Conservation (phyloP, 1,284 basidiomycete genomes). For the Cryptococcus depauperatus region DNA sequence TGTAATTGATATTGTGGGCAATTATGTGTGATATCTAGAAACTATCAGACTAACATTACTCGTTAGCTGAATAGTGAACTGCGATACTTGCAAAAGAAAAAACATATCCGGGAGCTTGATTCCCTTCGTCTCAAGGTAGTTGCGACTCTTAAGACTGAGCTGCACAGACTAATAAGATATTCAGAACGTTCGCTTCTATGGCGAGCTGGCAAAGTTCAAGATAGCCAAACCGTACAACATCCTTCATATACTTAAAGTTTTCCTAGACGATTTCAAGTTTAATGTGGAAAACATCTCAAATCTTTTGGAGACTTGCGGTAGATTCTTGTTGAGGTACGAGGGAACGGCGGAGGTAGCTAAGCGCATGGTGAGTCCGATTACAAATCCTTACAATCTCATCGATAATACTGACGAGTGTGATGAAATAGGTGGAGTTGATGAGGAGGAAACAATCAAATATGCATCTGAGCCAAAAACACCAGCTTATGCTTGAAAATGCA, state of each 20-base stretch:
- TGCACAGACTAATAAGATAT: slow-evolving; percentile 6
- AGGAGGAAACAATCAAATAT: slow-evolving; percentile 84
- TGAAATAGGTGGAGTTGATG: slow-evolving; percentile 77
- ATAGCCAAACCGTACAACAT: slow-evolving; percentile 90
- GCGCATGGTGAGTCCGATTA: slow-evolving; percentile 24
- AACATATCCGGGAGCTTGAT: slow-evolving; percentile 76
- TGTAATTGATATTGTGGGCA: slow-evolving; percentile 64
- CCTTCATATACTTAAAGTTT: slow-evolving; percentile 92
- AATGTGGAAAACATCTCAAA: slow-evolving; percentile 92
- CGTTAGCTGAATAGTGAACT: slow-evolving; percentile 94
- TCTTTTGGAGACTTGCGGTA: slow-evolving; percentile 85
- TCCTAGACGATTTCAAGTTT: slow-evolving; percentile 85
- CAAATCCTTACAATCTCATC: neutral
- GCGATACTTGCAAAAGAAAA: slow-evolving; percentile 90
- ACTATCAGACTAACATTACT: neutral
- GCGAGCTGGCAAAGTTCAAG: slow-evolving; percentile 89
- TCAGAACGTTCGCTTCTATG: slow-evolving; percentile 81
- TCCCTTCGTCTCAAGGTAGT: slow-evolving; percentile 74
- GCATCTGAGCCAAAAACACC: slow-evolving; percentile 84
- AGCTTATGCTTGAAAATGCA: slow-evolving; percentile 88
- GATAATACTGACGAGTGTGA: slow-evolving; percentile 8
- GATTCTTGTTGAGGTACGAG: slow-evolving; percentile 80
- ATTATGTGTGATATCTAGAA: neutral
- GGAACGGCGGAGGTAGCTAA: slow-evolving; percentile 75
- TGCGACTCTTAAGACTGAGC: neutral